A percentile compares a stretch with the other conserved stretches of the same genome.
These are phyloP conservation scores for Davidsoniella virescens DNA, from an alignment of 2,329 filamentous ascomycete genomes.

Conservation along the genomic window DNA sequence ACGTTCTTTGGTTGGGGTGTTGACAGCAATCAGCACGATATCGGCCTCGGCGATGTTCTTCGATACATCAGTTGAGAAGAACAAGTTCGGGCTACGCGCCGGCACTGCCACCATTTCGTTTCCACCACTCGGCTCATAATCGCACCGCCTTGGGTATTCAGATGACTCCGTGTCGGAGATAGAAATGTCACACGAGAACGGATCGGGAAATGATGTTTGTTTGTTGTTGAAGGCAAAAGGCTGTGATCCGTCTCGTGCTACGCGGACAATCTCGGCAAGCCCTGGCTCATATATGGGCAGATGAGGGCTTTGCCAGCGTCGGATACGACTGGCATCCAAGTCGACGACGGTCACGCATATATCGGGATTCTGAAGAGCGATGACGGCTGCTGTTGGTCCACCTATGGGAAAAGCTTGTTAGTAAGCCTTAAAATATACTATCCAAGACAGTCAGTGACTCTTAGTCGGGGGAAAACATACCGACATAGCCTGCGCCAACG, in stretches of 20 bases:
- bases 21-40: constrained; percentile 59
- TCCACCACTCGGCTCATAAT: not conserved
- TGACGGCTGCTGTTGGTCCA: constrained; percentile 58
- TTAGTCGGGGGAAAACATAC: constrained; percentile 28
- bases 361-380: constrained; percentile 56
- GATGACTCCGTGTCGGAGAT: constrained; percentile 14
- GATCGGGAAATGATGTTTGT: constrained; percentile 11
- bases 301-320: constrained; percentile 55
- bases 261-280: constrained; percentile 48
- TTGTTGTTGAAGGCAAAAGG: constrained; percentile 26
- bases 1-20: constrained; percentile 60
- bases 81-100: constrained; percentile 45
- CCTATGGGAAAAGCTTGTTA: constrained; percentile 26
- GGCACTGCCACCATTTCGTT: constrained; percentile 20
- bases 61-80: constrained; percentile 55
- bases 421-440: not conserved
- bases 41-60: constrained; percentile 50
- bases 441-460: not conserved
- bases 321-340: constrained; percentile 46
- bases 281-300: constrained; percentile 65
- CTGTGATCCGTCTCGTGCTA: constrained; percentile 42
- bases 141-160: not conserved
- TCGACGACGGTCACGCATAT: constrained; percentile 63
- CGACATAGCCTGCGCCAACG: constrained; percentile 61
- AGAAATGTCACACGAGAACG: constrained; percentile 12